phyloP scores from a whole-genome alignment of 202 grass and related monocot genomes.

The Hordeum pubiflorum region DNA sequence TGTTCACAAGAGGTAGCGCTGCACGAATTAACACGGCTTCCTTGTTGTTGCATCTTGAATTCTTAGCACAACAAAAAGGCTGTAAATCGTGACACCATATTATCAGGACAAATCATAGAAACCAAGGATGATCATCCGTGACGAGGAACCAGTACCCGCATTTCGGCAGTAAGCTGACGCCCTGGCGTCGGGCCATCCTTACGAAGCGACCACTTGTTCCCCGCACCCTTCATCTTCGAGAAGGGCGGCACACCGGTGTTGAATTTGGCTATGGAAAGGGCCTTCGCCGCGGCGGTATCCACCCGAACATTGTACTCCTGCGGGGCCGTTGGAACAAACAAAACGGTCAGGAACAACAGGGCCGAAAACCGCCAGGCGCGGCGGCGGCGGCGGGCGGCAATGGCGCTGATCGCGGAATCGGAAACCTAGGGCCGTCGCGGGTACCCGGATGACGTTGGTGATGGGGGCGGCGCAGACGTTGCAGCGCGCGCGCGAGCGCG shows the following conservation, averaged over 20 bases:
- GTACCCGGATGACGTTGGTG: constrained; percentile 67
- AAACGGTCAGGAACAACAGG: not conserved
- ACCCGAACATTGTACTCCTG: constrained; percentile 64
- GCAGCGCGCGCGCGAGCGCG: constrained; percentile 33
- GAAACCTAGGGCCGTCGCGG: not conserved
- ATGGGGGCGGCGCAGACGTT: constrained; percentile 47
- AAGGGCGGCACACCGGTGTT: constrained; percentile 56
- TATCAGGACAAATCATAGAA: not conserved
- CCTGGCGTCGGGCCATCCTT: constrained; percentile 55
- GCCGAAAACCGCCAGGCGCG: not conserved
- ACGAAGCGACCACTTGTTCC: constrained; percentile 65
- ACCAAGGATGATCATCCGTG: constrained; percentile 1
- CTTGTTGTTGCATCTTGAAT: not conserved
- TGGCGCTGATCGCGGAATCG: not conserved
- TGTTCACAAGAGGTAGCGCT: not conserved
- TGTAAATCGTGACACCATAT: not conserved
- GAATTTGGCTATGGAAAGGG: constrained; percentile 59
- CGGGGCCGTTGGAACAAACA: not conserved
- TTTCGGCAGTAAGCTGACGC: constrained; percentile 52
- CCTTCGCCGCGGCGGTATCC: constrained; percentile 43
- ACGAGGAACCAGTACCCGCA: constrained; percentile 39
- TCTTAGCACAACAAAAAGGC: not conserved
- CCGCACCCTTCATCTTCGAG: constrained; percentile 45
- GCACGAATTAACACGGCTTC: not conserved
- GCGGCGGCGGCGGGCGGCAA: not conserved